phyloP scores from a whole-genome alignment of 2,329 filamentous ascomycete genomes.

The Dichotomopilus funicola region DNA sequence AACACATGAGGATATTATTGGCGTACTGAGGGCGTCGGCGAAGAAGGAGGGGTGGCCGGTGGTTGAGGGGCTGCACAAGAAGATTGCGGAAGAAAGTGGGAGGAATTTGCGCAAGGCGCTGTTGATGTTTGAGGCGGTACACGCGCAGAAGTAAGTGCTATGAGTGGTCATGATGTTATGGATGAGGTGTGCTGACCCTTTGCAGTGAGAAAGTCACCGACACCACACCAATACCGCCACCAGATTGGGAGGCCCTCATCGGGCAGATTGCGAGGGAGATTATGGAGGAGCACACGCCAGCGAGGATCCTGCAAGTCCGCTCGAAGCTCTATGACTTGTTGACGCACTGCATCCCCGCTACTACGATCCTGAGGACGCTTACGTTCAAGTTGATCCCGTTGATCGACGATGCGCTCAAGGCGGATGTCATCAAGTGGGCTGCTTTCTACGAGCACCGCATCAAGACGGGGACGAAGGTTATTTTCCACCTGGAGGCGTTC shows the following conservation, averaged over 20 bases:
- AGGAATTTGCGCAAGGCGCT: constrained; percentile 84
- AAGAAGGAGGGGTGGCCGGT: constrained; percentile 81
- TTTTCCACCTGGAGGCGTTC: constrained; percentile 97
- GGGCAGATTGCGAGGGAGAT: constrained; percentile 87
- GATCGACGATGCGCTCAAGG: constrained; percentile 83
- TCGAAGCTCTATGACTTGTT: constrained; percentile 95
- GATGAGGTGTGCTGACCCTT: constrained; percentile 1
- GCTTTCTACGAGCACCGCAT: constrained; percentile 97
- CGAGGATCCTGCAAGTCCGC: constrained; percentile 78
- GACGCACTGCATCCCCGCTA: constrained; percentile 93
- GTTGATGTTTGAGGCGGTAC: constrained; percentile 94
- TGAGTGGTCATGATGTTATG: too few relatives aligned
- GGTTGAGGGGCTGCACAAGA: constrained; percentile 66
- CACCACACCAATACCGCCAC: constrained; percentile 81
- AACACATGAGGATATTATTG: constrained; percentile 75
- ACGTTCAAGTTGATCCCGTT: constrained; percentile 86
- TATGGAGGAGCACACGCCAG: constrained; percentile 85
- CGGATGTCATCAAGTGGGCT: constrained; percentile 90
- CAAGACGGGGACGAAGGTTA: constrained; percentile 86
- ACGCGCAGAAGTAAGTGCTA: constrained; percentile 80
- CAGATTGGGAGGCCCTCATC: constrained; percentile 94
- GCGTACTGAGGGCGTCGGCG: constrained; percentile 62
- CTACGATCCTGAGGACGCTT: constrained; percentile 87
- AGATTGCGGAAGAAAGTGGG: constrained; percentile 85
- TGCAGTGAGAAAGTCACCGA: constrained; percentile 82